Evolutionary conservation across 2,329 filamentous ascomycete species (phyloP), one percentile per base, ranked within the genome.

Genomic region (Aspergillus sp.): DNA sequence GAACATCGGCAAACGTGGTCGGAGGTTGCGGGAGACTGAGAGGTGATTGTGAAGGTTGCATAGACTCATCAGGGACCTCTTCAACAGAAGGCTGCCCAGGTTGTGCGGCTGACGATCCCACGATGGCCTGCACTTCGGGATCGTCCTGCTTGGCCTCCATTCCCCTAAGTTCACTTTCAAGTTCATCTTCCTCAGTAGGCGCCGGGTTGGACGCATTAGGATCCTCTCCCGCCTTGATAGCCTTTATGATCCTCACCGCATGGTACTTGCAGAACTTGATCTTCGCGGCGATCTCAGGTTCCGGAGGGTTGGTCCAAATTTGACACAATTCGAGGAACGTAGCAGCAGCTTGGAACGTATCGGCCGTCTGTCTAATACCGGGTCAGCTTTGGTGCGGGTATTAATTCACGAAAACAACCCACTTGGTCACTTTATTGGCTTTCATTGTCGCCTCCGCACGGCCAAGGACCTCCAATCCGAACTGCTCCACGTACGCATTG

Each of bases 201-300:
- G 86, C 86, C 0, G 94, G 94, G 71, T 98, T 98, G 7, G 91
- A 90, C 58, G 89, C 87, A 76, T 99, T 99, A 3, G 95, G 95
- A 71, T 99, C 93, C 66, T 91, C 89, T 57, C 92, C 92, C 42
- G 93, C 90, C 71, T 93, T 95, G 70, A 97, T 85, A 10, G 95
- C 95, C 77, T 91, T 96, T 15, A 90, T 83, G 71, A 99, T 99
- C 60, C 95, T 87, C 38, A 94, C 81, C 2, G 94, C 93, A 75
- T 98, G 96, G 84, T 91, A 99, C 77, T 98, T 99, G 44, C 94
- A 92, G 73, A 91, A 99, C 75, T 96, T 97, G 77, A 94, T 92
- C 81, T 96, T 98, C 57, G 92, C 86, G 41, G 87, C 83, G 19
- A 88, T 86, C 71, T 98, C 92, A 1, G 85, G 78, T 36, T 96